These are phyloP conservation scores for Coemansia sp. DNA, from an alignment of 192 early-diverging fungal species.

Conservation along the genomic window DNA sequence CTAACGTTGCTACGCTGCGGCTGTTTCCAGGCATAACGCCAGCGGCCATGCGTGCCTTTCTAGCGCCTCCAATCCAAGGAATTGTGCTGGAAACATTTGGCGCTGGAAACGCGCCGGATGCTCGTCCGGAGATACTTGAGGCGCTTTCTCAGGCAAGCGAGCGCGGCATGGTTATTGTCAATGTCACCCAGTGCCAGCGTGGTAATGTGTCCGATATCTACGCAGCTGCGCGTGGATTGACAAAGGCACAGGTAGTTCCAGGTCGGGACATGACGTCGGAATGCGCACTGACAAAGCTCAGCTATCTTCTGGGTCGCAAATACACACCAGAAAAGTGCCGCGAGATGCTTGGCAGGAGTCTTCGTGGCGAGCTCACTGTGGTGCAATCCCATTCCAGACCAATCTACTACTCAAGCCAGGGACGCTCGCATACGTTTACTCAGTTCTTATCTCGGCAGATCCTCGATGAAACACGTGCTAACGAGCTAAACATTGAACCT, in stretches of 20 bases:
- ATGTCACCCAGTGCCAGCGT: slow-evolving; percentile 82
- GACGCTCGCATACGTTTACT: slow-evolving; percentile 41
- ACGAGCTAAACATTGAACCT: slow-evolving; percentile 42
- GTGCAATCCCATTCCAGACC: slow-evolving; percentile 47
- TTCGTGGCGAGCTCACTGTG: slow-evolving; percentile 90
- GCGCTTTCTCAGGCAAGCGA: slow-evolving; percentile 84
- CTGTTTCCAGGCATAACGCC: slow-evolving; percentile 95
- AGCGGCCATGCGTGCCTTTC: slow-evolving; percentile 80
- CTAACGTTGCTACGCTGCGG: slow-evolving; percentile 84
- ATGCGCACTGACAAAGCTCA: slow-evolving; percentile 94
- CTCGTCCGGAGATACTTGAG: slow-evolving; percentile 79
- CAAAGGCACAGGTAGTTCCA: slow-evolving; percentile 78
- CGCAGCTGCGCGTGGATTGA: slow-evolving; percentile 83
- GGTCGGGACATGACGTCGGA: slow-evolving; percentile 95
- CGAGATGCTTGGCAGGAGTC: slow-evolving; percentile 74
- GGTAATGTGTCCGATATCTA: slow-evolving; percentile 91
- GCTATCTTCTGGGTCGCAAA: slow-evolving; percentile 80
- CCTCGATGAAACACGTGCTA: slow-evolving; percentile 44
- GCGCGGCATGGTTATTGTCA: slow-evolving; percentile 95
- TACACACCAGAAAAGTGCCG: slow-evolving; percentile 71
- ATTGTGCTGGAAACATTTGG: slow-evolving; percentile 97
- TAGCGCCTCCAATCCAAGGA: slow-evolving; percentile 82
- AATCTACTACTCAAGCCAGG: slow-evolving; percentile 40
- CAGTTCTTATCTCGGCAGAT: slow-evolving; percentile 56
- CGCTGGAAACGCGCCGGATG: slow-evolving; percentile 93